phyloP scores from a whole-genome alignment of 345 rosid species.

The Hibiscus tridactylites region DNA sequence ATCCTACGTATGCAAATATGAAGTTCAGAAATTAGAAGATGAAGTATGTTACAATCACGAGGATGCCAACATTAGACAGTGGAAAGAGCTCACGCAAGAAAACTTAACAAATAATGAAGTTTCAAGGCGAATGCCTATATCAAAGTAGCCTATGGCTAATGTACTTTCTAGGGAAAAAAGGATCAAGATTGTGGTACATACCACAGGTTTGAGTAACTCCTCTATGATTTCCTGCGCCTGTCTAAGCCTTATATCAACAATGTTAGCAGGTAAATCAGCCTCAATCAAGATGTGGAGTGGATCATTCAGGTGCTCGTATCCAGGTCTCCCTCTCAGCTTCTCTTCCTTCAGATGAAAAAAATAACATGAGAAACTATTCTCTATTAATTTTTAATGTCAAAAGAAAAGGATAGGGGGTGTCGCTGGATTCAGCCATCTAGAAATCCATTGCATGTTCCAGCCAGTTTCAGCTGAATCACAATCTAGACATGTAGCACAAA shows the following conservation, averaged over 20 bases:
- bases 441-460: neutral
- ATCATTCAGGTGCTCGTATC: constrained; percentile 67
- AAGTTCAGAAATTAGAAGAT: neutral
- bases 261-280: constrained; percentile 59
- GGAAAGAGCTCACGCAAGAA: neutral
- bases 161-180: neutral
- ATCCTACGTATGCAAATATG: constrained; percentile 41
- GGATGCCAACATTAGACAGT: neutral
- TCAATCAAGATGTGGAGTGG: constrained; percentile 69
- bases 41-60: neutral
- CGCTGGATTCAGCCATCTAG: neutral
- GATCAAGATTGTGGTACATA: constrained; percentile 22
- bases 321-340: constrained; percentile 61
- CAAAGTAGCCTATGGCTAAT: neutral
- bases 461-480: constrained; percentile 1
- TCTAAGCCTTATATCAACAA: constrained; percentile 52
- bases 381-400: neutral
- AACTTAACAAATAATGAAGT: neutral
- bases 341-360: constrained; percentile 45
- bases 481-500: neutral
- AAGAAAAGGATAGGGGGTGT: neutral
- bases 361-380: constrained; percentile 10
- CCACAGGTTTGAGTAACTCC: constrained; percentile 95
- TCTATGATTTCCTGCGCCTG: constrained; percentile 76
- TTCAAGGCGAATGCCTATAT: neutral